Conservation (phyloP, 495 filamentous ascomycete species). For the Penicillium salamii region DNA sequence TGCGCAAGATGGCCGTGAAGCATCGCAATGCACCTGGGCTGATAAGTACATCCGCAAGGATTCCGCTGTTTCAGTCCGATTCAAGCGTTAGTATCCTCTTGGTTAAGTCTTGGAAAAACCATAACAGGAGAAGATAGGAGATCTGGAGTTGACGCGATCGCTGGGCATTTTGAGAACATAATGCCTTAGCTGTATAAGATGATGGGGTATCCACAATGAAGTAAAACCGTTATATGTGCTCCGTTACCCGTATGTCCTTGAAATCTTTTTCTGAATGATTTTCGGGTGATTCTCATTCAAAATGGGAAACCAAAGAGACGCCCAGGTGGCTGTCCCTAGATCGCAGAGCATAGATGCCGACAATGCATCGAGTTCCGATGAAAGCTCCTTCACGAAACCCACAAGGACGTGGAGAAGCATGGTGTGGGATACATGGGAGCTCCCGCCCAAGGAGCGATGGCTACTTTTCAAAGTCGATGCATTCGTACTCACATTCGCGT, state of each 20-base stretch:
- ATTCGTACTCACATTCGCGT: constrained; percentile 48
- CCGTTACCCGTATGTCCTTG: no score
- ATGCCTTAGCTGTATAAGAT: not conserved
- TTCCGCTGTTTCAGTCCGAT: not conserved
- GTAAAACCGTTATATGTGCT: no score
- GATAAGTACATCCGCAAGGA: not conserved
- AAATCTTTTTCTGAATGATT: no score
- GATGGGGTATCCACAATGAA: no score
- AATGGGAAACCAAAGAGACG: not conserved
- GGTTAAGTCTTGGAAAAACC: not conserved
- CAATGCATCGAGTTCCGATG: not conserved
- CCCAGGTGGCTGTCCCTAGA: not conserved
- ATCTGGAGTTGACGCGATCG: not conserved
- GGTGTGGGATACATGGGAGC: constrained; percentile 55
- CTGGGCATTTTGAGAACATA: not conserved
- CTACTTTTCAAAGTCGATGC: constrained; percentile 56
- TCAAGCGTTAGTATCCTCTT: not conserved
- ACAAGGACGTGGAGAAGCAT: constrained; percentile 28
- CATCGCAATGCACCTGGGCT: not conserved
- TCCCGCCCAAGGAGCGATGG: constrained; percentile 49
- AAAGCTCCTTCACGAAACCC: not conserved
- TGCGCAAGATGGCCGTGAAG: not conserved
- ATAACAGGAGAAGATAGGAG: not conserved
- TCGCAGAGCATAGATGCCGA: not conserved
- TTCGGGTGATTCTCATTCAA: not conserved